Conservation (phyloP, 345 rosid genomes). For the Eutrema heterophyllum region DNA sequence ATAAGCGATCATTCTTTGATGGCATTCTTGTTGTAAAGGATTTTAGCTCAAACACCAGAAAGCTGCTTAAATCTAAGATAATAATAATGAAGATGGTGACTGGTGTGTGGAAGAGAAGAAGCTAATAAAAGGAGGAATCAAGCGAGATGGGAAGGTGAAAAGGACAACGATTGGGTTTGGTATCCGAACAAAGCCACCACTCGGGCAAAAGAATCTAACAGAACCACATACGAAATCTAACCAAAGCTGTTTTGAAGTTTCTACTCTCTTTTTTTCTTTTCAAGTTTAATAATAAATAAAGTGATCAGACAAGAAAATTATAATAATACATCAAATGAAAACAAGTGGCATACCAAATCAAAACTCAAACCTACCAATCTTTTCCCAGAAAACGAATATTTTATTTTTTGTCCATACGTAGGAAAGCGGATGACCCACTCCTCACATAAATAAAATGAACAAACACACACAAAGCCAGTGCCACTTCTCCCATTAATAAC, state of each 20-base stretch:
- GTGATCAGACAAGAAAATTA: not conserved
- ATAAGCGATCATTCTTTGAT: not conserved
- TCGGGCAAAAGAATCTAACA: conserved; percentile 4
- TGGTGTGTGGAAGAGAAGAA: not conserved
- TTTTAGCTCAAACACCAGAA: not conserved
- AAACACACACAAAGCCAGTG: not conserved
- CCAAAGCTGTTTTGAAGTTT: conserved; percentile 8
- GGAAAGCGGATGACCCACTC: conserved; percentile 11
- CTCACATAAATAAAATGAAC: not conserved
- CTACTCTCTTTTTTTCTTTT: no score
- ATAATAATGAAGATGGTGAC: not conserved
- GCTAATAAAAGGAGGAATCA: not conserved
- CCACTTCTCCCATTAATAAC: no score
- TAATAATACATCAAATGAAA: not conserved
- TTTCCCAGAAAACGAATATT: no score
- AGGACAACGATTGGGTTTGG: conserved; percentile 27
- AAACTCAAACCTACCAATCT: not conserved
- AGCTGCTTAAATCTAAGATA: not conserved
- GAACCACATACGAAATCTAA: conserved; percentile 19
- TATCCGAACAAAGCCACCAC: conserved; percentile 14
- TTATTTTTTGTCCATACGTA: not conserved
- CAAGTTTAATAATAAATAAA: not conserved
- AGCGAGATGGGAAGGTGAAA: conserved; percentile 15
- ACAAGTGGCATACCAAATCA: not conserved
- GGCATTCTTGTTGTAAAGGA: conserved; percentile 4